Percentiles rank a stretch among this genome's conserved stretches.
Conservation (phyloP, 495 filamentous ascomycete genomes). For the Aspergillus funiculosus region DNA sequence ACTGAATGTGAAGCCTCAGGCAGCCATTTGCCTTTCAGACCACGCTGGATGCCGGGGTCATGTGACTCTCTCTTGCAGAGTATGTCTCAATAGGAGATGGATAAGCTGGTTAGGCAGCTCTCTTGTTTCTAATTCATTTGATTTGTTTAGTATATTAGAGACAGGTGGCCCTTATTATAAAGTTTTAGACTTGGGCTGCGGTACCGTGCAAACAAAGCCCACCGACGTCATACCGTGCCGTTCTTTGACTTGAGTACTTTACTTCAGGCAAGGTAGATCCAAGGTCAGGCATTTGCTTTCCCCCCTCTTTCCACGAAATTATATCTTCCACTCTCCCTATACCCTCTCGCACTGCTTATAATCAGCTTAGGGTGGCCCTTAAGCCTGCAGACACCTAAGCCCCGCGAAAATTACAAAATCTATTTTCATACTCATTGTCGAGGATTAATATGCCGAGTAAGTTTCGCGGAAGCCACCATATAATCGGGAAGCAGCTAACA, state of each 20-base stretch:
- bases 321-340: not conserved
- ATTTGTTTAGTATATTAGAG: not conserved
- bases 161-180: not conserved
- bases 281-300: not conserved
- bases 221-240: constrained; percentile 8
- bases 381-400: too few relatives aligned
- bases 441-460: constrained; percentile 14
- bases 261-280: not conserved
- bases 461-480: not conserved
- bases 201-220: not conserved
- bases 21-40: not conserved
- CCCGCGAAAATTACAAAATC: not conserved
- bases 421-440: constrained; percentile 5
- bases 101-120: too few relatives aligned
- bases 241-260: not conserved
- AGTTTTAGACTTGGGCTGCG: not conserved
- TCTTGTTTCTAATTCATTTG: too few relatives aligned
- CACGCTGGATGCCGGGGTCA: not conserved
- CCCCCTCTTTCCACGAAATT: too few relatives aligned
- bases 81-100: too few relatives aligned
- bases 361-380: too few relatives aligned
- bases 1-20: constrained; percentile 7
- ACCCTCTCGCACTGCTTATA: not conserved
- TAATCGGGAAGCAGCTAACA: constrained; percentile 1
- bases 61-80: constrained; percentile 2